Percentiles rank a stretch among this genome's conserved stretches.
Conservation (phyloP, 768 basidiomycete species). For the Termitomyces sp. region DNA sequence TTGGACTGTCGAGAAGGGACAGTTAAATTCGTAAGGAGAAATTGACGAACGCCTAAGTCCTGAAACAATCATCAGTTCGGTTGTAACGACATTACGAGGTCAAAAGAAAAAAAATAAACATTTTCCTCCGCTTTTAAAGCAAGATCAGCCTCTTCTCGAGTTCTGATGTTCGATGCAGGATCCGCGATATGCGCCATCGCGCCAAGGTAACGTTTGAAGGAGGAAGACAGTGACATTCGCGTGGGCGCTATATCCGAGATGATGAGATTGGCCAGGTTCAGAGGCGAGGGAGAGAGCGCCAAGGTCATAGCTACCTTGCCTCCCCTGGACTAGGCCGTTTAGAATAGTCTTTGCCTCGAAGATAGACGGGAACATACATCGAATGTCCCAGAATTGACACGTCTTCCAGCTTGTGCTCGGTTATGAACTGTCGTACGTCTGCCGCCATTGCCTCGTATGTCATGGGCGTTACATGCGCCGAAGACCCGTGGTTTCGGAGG, state of each 20-base stretch:
- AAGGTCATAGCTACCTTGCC: slow-evolving; percentile 78
- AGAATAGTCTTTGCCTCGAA: background rate
- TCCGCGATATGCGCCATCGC: slow-evolving; percentile 69
- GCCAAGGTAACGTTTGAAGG: slow-evolving; percentile 59
- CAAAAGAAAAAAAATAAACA: slow-evolving; percentile 30
- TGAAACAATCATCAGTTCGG: slow-evolving; percentile 20
- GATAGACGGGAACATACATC: slow-evolving; percentile 49
- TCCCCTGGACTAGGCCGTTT: slow-evolving; percentile 45
- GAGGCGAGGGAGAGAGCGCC: slow-evolving; percentile 41
- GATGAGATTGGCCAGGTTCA: slow-evolving; percentile 40
- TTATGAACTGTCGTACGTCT: slow-evolving; percentile 70
- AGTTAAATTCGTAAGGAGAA: slow-evolving; percentile 73
- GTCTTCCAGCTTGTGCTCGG: slow-evolving; percentile 42
- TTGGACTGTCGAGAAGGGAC: background rate
- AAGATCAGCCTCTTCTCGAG: slow-evolving; percentile 60
- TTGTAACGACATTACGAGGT: background rate
- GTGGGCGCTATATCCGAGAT: slow-evolving; percentile 81
- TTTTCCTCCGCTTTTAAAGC: slow-evolving; percentile 59
- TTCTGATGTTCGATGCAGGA: slow-evolving; percentile 36
- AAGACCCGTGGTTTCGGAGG: slow-evolving; percentile 79
- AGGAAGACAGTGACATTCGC: slow-evolving; percentile 44
- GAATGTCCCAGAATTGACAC: slow-evolving; percentile 82
- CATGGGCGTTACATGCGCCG: slow-evolving; percentile 68
- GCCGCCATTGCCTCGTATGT: slow-evolving; percentile 70
- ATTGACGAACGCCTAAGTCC: slow-evolving; percentile 67